These are phyloP conservation scores for Mikania micrantha DNA, from an alignment of 129 eudicot genomes.

Conservation along the genomic window DNA sequence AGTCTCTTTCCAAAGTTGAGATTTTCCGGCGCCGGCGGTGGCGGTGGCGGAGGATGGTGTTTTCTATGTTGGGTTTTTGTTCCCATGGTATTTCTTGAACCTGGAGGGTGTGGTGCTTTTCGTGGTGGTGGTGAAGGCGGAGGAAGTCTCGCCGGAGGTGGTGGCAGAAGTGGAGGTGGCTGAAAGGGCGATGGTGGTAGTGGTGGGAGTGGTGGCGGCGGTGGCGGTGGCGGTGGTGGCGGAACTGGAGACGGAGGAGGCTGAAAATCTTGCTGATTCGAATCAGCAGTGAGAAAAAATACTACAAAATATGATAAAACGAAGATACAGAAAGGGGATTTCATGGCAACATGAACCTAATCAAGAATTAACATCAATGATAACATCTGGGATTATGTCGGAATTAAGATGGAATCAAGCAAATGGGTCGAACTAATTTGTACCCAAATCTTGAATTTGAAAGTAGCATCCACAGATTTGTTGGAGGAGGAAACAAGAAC, in stretches of 20 bases:
- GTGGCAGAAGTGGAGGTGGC: background rate
- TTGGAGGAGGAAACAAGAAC: no score
- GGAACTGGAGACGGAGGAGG: background rate
- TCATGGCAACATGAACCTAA: constrained; percentile 4
- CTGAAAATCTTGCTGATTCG: constrained; percentile 12
- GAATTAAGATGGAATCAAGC: background rate
- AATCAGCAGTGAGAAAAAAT: background rate
- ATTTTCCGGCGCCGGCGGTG: constrained; percentile 6
- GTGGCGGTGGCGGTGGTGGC: background rate
- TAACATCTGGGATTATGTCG: background rate
- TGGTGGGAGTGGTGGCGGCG: background rate
- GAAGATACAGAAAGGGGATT: constrained; percentile 1
- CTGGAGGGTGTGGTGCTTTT: constrained; percentile 7
- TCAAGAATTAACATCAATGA: background rate
- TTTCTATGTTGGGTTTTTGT: background rate
- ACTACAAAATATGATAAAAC: background rate
- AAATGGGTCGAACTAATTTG: background rate
- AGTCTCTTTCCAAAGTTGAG: constrained; percentile 24
- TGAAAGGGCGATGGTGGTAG: background rate
- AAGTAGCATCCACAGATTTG: background rate
- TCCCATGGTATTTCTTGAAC: constrained; percentile 7
- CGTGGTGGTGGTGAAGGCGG: constrained; percentile 8
- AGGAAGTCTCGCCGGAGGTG: background rate
- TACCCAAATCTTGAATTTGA: background rate
- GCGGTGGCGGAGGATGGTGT: constrained; percentile 6